Evolutionary conservation across 2,329 filamentous ascomycete species (phyloP), one percentile per base, ranked within the genome.

Genomic region (Paradendryphiella salina): DNA sequence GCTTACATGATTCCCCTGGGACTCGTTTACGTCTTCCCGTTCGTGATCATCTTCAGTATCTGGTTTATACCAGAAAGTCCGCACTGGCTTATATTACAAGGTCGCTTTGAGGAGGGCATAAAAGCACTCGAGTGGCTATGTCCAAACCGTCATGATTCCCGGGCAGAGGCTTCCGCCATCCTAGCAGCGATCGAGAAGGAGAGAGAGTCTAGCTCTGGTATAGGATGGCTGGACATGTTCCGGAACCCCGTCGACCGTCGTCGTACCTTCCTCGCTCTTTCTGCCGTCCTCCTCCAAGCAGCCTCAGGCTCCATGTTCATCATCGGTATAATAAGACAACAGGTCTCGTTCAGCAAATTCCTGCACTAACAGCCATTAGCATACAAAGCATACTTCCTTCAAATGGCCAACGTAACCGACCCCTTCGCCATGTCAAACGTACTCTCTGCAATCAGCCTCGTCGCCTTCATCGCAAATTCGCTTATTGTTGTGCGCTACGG

Each of bases 371-470:
- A 29, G 8, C n/a, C 8, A 8, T 5, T 32, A 69, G 67, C 66
- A 36, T 71, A 65, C 53, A 70, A 69, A 60, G 83, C 81, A 1
- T 85, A 84, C 65, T 84, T 84, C 73, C 82, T 85, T 63, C 76
- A 80, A 59, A 83, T 84, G 78, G 80, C 82, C 29, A 74, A 78
- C 37, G 79, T 84, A 4, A 75, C 78, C 28, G 75, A 80, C 40
- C 76, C 81, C 7, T 84, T 84, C 62, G 77, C 79, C 59, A 84
- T 83, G 68, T 73, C 77, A 11, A 82, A 82, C 61, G 81, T 84
- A 37, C 74, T 84, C 11, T 78, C 73, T 23, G 77, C 76, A 5
- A 76, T 83, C 39, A 81, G 81, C 13, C 80, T 83, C 14, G 62
- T 80, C n/a, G 80, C 80, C 32, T 79, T 77, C 20, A 74, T 83